Evolutionary conservation across 2,329 filamentous ascomycete genomes (phyloP).

Genomic region (Tympanopsis confertula): DNA sequence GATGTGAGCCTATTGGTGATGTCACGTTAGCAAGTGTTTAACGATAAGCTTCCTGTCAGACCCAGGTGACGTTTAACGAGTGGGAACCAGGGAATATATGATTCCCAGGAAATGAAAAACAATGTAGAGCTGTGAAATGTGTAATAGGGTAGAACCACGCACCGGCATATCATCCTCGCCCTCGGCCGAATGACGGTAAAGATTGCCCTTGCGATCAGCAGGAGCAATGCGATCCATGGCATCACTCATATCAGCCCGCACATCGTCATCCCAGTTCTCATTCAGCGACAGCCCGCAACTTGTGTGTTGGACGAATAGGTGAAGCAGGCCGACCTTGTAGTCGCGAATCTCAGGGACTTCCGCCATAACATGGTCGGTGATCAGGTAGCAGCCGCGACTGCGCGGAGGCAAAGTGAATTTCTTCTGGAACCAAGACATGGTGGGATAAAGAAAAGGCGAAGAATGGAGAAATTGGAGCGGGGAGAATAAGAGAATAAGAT

Average conservation of each 20-base stretch:
- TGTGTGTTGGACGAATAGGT: conserved; percentile 93
- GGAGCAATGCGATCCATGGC: conserved; percentile 83
- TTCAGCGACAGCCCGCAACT: conserved; percentile 83
- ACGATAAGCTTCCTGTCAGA: no score
- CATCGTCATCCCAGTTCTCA: conserved; percentile 54
- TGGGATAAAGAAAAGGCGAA: no score
- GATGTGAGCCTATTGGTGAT: conserved; percentile 60
- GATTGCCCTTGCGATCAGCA: conserved; percentile 55
- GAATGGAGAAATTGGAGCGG: no score
- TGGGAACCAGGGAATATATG: no score
- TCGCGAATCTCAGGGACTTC: conserved; percentile 67
- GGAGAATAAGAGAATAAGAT: no score
- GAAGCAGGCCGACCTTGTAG: conserved; percentile 77
- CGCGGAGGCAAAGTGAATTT: conserved; percentile 66
- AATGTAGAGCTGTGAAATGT: neutral
- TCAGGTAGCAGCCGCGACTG: conserved; percentile 75
- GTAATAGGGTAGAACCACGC: no score
- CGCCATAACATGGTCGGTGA: conserved; percentile 64
- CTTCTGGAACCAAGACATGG: conserved; percentile 71
- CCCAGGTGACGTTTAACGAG: no score
- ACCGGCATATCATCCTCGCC: conserved; percentile 91
- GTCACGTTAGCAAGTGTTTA: no score
- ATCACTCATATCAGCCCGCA: conserved; percentile 88
- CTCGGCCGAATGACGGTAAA: conserved; percentile 83
- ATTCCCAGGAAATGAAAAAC: no score